These are phyloP conservation scores for Puccinia novopanici DNA, from an alignment of 1,284 basidiomycete species.

Conservation along the genomic window DNA sequence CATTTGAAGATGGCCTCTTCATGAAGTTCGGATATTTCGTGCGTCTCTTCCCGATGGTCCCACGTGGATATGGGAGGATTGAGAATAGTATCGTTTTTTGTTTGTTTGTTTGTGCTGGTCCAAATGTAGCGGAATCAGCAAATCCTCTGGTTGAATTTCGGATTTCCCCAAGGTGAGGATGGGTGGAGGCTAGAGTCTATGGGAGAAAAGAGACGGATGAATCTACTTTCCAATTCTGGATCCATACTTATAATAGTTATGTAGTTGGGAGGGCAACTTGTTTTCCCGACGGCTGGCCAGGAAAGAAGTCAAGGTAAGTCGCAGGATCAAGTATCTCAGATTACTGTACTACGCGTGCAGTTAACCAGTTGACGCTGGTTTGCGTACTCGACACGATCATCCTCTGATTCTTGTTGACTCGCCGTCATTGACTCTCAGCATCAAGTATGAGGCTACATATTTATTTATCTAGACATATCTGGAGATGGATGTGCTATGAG, in stretches of 20 bases:
- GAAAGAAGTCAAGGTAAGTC: slow-evolving; percentile 7
- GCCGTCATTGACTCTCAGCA: neutral
- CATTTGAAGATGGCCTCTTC: too few species aligned
- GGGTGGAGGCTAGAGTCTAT: neutral
- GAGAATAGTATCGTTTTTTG: too few species aligned
- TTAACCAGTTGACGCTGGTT: neutral
- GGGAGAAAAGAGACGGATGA: neutral
- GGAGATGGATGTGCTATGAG: neutral
- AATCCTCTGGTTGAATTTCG: too few species aligned
- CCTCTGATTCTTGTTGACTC: neutral
- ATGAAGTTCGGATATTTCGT: too few species aligned
- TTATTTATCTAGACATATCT: too few species aligned
- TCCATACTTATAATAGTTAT: neutral
- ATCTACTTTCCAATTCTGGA: neutral
- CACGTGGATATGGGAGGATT: too few species aligned
- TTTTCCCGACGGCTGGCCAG: neutral
- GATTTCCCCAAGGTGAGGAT: neutral
- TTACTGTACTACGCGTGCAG: slow-evolving; percentile 7
- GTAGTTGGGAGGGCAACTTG: neutral
- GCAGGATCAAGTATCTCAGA: slow-evolving; percentile 17
- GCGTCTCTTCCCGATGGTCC: too few species aligned
- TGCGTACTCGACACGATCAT: neutral
- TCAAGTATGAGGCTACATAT: neutral
- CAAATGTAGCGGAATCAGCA: too few species aligned
- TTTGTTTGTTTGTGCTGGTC: too few species aligned